Evolutionary conservation across 78 protist species (phyloP), one percentile per base, ranked within the genome.

Genomic region (Dictyostelium citrinum): DNA sequence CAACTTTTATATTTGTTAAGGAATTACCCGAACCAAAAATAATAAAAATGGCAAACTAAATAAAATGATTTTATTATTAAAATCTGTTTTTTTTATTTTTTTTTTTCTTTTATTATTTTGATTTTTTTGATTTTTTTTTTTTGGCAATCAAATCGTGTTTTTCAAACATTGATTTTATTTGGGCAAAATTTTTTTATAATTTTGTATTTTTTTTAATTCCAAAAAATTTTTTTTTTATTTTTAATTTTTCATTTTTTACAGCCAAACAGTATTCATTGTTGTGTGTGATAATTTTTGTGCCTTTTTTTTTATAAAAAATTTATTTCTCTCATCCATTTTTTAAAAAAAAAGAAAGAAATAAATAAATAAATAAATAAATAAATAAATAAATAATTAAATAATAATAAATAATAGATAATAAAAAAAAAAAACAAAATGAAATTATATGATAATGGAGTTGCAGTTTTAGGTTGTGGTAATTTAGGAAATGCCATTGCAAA

Each of bases 381-480:
- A 55, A 55, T 55, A 55, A 55, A 55, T 20, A 55, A 55, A 55
- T 55, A 55, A 55, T 16, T 49, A 49, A 49, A 10, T 10, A 43
- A 10, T n/a, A n/a, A n/a, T n/a, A n/a, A n/a, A n/a, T n/a, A n/a
- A n/a, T n/a, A n/a, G n/a, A n/a, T n/a, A n/a, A n/a, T n/a, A n/a
- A n/a, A n/a, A n/a, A n/a, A n/a, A n/a, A n/a, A 43, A 24, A 60
- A 24, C 1, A 39, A 41, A 39, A 75, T 41, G 55, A 80, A 45
- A 55, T 12, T 64, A 3, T 27, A 27, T n/a, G 35, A 24, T 14
- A 51, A 67, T 68, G 9, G 10, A 31, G 35, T 91, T 16, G 35
- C 91, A 27, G 78, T 91, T 39, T 71, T 91, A 39, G 95, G 95
- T 2, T 91, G 91, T 91, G 95, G 95, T 43, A 91, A 91, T 80